These are phyloP conservation scores for Apium graveolens DNA, from an alignment of 129 eudicot species.

Conservation along the genomic window DNA sequence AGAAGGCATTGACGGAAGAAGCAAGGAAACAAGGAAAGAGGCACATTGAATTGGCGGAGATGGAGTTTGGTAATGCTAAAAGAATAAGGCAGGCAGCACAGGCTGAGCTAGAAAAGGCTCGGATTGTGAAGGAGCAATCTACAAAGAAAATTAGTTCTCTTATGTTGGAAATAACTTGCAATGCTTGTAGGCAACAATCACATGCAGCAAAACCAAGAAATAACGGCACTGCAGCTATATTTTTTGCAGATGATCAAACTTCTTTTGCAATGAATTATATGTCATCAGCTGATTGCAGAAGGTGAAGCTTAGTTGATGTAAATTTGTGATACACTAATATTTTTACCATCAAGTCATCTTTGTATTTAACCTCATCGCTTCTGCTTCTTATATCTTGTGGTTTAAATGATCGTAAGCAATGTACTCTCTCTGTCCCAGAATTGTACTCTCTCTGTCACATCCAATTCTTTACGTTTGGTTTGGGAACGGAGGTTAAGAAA, in stretches of 20 bases:
- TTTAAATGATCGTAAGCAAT: too few relatives aligned
- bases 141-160: slow-evolving; percentile 38
- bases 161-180: slow-evolving; percentile 62
- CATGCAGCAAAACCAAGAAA: slow-evolving; percentile 18
- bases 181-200: slow-evolving; percentile 52
- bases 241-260: slow-evolving; percentile 23
- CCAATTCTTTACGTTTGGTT: too few relatives aligned
- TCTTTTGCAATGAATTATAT: slow-evolving; percentile 38
- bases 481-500: too few relatives aligned
- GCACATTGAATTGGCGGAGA: slow-evolving; percentile 65
- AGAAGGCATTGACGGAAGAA: slow-evolving; percentile 37
- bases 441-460: too few relatives aligned
- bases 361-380: background rate
- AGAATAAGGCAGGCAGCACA: slow-evolving; percentile 71
- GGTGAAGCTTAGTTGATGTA: slow-evolving; percentile 38
- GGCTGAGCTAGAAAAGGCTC: slow-evolving; percentile 68
- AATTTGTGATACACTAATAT: background rate
- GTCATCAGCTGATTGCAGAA: slow-evolving; percentile 46
- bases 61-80: slow-evolving; percentile 69
- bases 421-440: too few relatives aligned
- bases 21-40: slow-evolving; percentile 60
- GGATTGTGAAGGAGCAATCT: slow-evolving; percentile 44
- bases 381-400: background rate
- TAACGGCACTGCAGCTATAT: background rate
- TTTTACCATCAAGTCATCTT: background rate